phyloP scores from a whole-genome alignment of 1,284 basidiomycete genomes.

The Pseudozyma sp. region DNA sequence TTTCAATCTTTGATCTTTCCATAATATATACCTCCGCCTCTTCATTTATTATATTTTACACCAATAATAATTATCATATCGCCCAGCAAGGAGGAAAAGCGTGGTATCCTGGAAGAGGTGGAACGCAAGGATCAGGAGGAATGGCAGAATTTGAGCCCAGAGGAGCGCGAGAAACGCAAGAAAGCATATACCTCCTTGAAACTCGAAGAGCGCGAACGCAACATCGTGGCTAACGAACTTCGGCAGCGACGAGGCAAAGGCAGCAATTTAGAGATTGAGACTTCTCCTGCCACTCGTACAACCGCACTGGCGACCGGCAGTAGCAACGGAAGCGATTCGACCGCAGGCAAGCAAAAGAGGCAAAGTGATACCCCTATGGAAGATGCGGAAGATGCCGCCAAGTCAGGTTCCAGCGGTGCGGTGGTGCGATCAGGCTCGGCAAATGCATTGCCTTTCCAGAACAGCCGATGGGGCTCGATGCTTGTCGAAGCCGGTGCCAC shows the following conservation, averaged over 20 bases:
- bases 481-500: slow-evolving; percentile 82
- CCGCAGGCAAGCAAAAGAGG: slow-evolving; percentile 10
- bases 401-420: slow-evolving; percentile 14
- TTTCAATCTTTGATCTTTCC: no score
- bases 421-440: slow-evolving; percentile 63
- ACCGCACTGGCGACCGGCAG: slow-evolving; percentile 20
- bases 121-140: slow-evolving; percentile 54
- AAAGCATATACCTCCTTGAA: slow-evolving; percentile 55
- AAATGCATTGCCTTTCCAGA: slow-evolving; percentile 64
- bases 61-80: no score
- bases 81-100: slow-evolving; percentile 55
- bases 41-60: no score
- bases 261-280: slow-evolving; percentile 31
- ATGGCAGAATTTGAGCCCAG: slow-evolving; percentile 54
- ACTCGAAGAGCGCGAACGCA: slow-evolving; percentile 59
- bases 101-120: slow-evolving; percentile 49
- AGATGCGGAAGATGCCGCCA: slow-evolving; percentile 27
- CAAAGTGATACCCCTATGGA: slow-evolving; percentile 19
- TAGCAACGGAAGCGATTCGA: slow-evolving; percentile 1
- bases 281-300: slow-evolving; percentile 6
- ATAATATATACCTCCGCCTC: no score
- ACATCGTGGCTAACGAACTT: slow-evolving; percentile 53
- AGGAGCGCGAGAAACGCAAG: slow-evolving; percentile 56
- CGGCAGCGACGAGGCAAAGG: slow-evolving; percentile 49
- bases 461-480: slow-evolving; percentile 82